Percentiles rank a stretch among this genome's conserved stretches.
phyloP scores from a whole-genome alignment of 495 filamentous ascomycete genomes.

The Penicillium coprophilum region DNA sequence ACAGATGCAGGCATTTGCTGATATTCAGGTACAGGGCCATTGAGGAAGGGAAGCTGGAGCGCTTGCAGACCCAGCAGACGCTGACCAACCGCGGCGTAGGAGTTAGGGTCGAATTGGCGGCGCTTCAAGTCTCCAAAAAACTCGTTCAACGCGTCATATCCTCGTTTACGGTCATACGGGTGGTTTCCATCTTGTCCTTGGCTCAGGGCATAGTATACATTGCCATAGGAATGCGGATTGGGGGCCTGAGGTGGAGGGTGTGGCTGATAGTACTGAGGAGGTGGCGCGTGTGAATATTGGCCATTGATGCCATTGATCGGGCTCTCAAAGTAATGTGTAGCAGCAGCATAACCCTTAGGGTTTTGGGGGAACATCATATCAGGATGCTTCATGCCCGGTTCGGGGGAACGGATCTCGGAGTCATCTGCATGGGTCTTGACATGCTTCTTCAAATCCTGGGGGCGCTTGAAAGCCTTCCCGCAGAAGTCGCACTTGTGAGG shows the following conservation, averaged over 20 bases:
- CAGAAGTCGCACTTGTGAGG: constrained; percentile 99
- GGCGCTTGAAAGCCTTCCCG: constrained; percentile 98
- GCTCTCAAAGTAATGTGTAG: constrained; percentile 47
- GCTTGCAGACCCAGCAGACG: constrained; percentile 72
- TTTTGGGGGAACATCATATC: constrained; percentile 55
- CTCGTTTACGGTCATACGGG: constrained; percentile 70
- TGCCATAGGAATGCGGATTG: constrained; percentile 60
- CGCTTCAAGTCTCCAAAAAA: constrained; percentile 93
- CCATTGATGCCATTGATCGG: constrained; percentile 41
- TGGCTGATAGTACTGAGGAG: constrained; percentile 59
- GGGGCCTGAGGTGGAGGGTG: constrained; percentile 51
- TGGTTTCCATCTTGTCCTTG: constrained; percentile 50
- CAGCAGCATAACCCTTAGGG: constrained; percentile 43
- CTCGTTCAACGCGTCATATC: constrained; percentile 84
- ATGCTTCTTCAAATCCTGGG: constrained; percentile 99
- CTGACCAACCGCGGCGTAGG: constrained; percentile 78
- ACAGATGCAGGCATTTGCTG: constrained; percentile 56
- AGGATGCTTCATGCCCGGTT: constrained; percentile 53
- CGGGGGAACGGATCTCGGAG: constrained; percentile 78
- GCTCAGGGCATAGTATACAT: constrained; percentile 68
- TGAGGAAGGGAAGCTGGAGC: constrained; percentile 65
- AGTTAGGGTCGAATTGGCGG: constrained; percentile 79
- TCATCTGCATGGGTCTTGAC: constrained; percentile 99
- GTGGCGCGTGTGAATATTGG: constrained; percentile 47
- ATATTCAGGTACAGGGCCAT: constrained; percentile 65